Evolutionary conservation across 371 early-diverging fungal species (phyloP).

Genomic region (Thermomucor indicae-seudaticae): DNA sequence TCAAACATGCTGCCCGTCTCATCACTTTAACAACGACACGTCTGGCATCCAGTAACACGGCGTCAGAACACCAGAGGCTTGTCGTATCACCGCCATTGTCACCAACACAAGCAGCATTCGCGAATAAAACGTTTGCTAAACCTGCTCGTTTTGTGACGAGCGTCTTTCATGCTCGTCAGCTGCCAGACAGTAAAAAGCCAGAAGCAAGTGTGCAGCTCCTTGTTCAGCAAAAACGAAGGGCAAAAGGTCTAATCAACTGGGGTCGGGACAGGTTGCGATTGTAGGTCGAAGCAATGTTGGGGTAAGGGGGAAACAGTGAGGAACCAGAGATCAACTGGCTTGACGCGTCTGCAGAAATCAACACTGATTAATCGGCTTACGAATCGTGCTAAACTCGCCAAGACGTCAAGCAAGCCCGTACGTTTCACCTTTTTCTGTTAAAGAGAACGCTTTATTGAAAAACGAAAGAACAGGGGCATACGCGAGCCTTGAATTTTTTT

Average conservation of each 20-base stretch:
- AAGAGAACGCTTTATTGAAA: not conserved
- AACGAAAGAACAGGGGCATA: conserved; percentile 57
- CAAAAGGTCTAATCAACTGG: not conserved
- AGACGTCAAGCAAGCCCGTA: conserved; percentile 73
- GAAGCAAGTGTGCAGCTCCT: conserved; percentile 16
- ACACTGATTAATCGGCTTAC: conserved; percentile 66
- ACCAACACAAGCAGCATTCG: conserved; percentile 15
- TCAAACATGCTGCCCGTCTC: too few species aligned
- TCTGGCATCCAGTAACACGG: too few species aligned
- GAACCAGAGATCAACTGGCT: not conserved
- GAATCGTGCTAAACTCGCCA: conserved; percentile 57
- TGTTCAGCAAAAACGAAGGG: not conserved
- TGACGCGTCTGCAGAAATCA: conserved; percentile 48
- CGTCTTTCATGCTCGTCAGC: conserved; percentile 21
- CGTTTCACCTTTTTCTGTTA: not conserved
- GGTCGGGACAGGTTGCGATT: conserved; percentile 54
- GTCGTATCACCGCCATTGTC: too few species aligned
- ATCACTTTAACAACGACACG: too few species aligned
- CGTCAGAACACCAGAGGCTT: too few species aligned
- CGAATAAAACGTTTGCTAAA: conserved; percentile 29
- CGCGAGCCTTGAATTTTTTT: conserved; percentile 69
- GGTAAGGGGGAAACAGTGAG: conserved; percentile 10
- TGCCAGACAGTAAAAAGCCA: conserved; percentile 24
- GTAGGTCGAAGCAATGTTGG: conserved; percentile 80
- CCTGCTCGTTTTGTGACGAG: conserved; percentile 42